These are phyloP conservation scores for Karstenula rhodostoma DNA, from an alignment of 2,329 filamentous ascomycete genomes.

Conservation along the genomic window DNA sequence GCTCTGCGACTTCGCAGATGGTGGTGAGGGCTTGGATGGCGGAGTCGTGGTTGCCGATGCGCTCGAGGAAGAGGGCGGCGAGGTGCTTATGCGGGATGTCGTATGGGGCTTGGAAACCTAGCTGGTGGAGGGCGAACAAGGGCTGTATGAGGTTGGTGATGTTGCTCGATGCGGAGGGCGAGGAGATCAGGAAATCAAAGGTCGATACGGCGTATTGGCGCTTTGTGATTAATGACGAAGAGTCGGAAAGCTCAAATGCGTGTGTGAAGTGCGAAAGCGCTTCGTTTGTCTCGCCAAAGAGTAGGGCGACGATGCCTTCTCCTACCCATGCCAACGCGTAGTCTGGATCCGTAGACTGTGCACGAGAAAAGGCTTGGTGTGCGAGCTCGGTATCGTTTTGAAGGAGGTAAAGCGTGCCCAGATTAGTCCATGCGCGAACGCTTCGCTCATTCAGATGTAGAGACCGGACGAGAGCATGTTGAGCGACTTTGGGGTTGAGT, in stretches of 20 bases:
- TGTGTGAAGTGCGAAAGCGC: constrained; percentile 89
- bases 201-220: constrained; percentile 80
- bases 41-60: constrained; percentile 72
- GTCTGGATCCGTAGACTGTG: constrained; percentile 93
- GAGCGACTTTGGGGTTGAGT: constrained; percentile 85
- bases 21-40: constrained; percentile 70
- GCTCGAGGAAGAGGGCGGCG: constrained; percentile 80
- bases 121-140: constrained; percentile 85
- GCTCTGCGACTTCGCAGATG: constrained; percentile 76
- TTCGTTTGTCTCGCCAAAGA: constrained; percentile 77
- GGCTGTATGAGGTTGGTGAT: constrained; percentile 77
- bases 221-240: constrained; percentile 75
- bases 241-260: constrained; percentile 89
- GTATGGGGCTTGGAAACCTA: constrained; percentile 73
- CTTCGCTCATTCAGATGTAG: constrained; percentile 90
- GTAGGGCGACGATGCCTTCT: constrained; percentile 83
- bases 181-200: constrained; percentile 80
- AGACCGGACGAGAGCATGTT: constrained; percentile 92
- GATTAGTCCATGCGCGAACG: constrained; percentile 86
- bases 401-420: constrained; percentile 84
- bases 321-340: constrained; percentile 94
- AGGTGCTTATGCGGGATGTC: constrained; percentile 81
- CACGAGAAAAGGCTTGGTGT: constrained; percentile 86
- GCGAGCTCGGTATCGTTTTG: constrained; percentile 87
- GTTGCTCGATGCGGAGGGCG: constrained; percentile 60